phyloP scores from a whole-genome alignment of 805 yeast species.

The Kazachstania kunashirensis region DNA sequence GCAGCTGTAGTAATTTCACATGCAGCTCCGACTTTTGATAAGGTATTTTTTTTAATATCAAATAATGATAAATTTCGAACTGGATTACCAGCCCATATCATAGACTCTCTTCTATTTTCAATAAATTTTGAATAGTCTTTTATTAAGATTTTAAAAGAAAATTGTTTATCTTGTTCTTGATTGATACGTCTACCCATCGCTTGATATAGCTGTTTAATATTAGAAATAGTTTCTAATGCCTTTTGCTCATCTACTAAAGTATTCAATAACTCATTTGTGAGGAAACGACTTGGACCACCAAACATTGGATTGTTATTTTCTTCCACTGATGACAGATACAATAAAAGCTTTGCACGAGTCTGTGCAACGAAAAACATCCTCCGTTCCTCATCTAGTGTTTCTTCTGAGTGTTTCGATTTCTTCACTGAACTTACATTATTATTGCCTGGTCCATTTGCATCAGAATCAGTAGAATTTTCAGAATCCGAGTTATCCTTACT shows the following conservation, averaged over 20 bases:
- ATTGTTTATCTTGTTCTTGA: conserved; percentile 2
- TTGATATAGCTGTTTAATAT: conserved; percentile 17
- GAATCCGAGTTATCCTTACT: conserved; percentile 18
- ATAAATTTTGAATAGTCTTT: conserved; percentile 24
- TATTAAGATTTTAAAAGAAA: conserved; percentile 19
- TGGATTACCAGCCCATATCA: conserved; percentile 24
- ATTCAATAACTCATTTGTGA: conserved; percentile 19
- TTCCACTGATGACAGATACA: conserved; percentile 34
- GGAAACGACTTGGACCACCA: conserved; percentile 26
- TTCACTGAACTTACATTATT: conserved; percentile 3
- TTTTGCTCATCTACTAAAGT: conserved; percentile 24
- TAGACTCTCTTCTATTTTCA: conserved; percentile 19
- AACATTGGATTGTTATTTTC: conserved; percentile 15
- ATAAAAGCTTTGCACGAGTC: conserved; percentile 63
- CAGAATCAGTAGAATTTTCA: conserved; percentile 11
- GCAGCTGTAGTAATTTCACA: conserved; percentile 26
- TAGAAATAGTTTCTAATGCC: conserved; percentile 14
- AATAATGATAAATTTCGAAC: conserved; percentile 14
- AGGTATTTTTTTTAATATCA: conserved; percentile 14
- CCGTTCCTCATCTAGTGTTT: conserved; percentile 58
- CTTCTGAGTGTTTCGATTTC: conserved; percentile 5
- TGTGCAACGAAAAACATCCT: conserved; percentile 81
- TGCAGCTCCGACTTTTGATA: background rate
- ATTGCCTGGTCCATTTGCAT: conserved; percentile 10
- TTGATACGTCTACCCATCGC: conserved; percentile 10